Evolutionary conservation across 805 yeast species (phyloP), one percentile per base, ranked within the genome.

Genomic region (Metschnikowia kofuensis): DNA sequence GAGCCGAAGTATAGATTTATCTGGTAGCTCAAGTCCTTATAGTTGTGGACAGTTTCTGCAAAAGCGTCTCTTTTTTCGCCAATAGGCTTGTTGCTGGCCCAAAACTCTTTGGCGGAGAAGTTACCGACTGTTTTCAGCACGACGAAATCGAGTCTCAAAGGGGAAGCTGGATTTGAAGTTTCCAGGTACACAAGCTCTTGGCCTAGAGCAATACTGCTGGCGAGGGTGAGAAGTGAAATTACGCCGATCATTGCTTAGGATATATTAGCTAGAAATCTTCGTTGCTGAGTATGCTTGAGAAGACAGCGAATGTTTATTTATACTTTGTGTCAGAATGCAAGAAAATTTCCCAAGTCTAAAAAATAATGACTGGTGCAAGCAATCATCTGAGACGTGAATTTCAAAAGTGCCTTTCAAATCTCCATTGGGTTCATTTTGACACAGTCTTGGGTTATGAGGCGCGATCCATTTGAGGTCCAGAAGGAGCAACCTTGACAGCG

Each of bases 1-100:
- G 68, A 62, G 7, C 76, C 76, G 28, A 50, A 16, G 16, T 11
- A 37, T 11, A 50, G 13, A 16, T 51, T 41, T 11, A 53, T 21
- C 35, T 39, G 40, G 47, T 53, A 53, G 30, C 43, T 35, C 13
- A 51, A 45, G 31, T 53, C 53, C 21, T 42, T 27, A 12, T 27
- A 27, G 45, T 53, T 45, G 15, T 43, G 38, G 38, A 49, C 38
- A 9, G 38, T 26, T 31, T 43, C 53, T 4, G 48, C 45, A 28
- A 40, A 46, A 0, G 45, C 40, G n/a, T 48, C 50, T 28, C 48
- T 46, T 31, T 46, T 46, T 26, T 29, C 38, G 13, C 34, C 9
- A 7, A 37, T 14, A n/a, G n/a, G 12, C 13, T 40, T 31, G n/a
- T 28, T 8, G 6, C 21, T 38, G 16, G 37, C 26, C 43, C 51